Conservation (phyloP, 2,329 filamentous ascomycete species). For the Neonectria magnoliae region DNA sequence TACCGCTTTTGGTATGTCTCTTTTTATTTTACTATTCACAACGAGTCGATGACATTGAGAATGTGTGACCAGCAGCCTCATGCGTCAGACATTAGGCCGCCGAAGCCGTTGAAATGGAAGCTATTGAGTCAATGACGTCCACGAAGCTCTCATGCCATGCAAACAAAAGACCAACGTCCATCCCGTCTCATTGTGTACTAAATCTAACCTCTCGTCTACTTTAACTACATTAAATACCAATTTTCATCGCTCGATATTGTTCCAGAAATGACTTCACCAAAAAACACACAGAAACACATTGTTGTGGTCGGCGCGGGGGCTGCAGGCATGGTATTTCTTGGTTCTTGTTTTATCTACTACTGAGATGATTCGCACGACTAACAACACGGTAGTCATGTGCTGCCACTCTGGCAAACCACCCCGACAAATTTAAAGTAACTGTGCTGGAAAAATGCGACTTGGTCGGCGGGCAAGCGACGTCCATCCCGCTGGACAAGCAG, state of each 20-base stretch:
- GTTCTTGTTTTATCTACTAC: not conserved
- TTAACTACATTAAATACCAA: not conserved
- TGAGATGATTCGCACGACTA: not conserved
- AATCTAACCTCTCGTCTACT: not conserved
- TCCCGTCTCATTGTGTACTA: not conserved
- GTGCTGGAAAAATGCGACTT: constrained; percentile 68
- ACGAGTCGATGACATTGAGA: not conserved
- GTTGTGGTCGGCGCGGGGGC: constrained; percentile 71
- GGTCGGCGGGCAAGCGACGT: constrained; percentile 70
- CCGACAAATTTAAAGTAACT: constrained; percentile 72
- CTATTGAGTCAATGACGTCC: constrained; percentile 31
- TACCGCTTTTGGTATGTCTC: not conserved
- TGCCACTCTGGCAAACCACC: constrained; percentile 72
- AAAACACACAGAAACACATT: constrained; percentile 55
- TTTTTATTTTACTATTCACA: not conserved
- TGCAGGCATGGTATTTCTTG: constrained; percentile 63
- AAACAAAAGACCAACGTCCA: not conserved
- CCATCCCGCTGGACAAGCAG: constrained; percentile 65
- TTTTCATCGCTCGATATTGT: not conserved
- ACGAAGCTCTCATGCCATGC: constrained; percentile 13
- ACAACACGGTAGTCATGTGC: constrained; percentile 64
- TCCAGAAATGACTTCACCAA: constrained; percentile 11
- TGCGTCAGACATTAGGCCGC: not conserved
- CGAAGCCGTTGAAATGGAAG: not conserved
- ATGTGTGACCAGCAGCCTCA: not conserved